phyloP scores from a whole-genome alignment of 805 yeast genomes.

The Suhomyces pyralidae region DNA sequence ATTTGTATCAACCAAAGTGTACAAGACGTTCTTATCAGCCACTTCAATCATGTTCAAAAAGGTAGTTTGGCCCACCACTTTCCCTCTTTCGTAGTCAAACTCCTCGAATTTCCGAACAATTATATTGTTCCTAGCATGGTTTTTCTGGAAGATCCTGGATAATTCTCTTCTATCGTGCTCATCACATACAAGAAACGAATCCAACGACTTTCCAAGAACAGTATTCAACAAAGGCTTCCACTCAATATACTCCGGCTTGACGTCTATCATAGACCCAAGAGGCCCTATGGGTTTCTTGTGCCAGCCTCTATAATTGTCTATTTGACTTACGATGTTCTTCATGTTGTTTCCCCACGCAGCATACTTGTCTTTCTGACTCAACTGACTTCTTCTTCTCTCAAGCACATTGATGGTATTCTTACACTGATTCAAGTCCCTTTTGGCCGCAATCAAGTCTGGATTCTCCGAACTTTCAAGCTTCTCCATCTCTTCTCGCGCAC shows the following conservation, averaged over 20 bases:
- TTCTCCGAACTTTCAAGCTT: constrained; percentile 8
- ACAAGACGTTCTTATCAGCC: constrained; percentile 51
- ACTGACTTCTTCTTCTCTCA: constrained; percentile 9
- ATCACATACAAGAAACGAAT: constrained; percentile 65
- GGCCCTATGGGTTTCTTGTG: constrained; percentile 73
- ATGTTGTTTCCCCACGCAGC: constrained; percentile 53
- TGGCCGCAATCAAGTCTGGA: neutral
- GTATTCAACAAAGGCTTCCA: constrained; percentile 67
- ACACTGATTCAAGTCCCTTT: neutral
- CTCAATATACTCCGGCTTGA: constrained; percentile 50
- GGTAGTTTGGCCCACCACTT: constrained; percentile 42
- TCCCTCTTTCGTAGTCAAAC: constrained; percentile 49
- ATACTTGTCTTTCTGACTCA: constrained; percentile 32
- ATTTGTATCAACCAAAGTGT: constrained; percentile 60
- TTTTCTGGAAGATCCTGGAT: constrained; percentile 27
- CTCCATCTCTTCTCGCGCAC: constrained; percentile 10
- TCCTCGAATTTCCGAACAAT: constrained; percentile 53
- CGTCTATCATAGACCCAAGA: constrained; percentile 56
- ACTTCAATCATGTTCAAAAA: constrained; percentile 61
- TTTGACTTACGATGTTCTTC: constrained; percentile 38
- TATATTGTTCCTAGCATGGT: constrained; percentile 35
- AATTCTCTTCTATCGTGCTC: constrained; percentile 51
- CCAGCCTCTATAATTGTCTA: constrained; percentile 34
- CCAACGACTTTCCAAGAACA: constrained; percentile 46
- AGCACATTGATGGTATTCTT: constrained; percentile 7